Evolutionary conservation across 768 basidiomycete species (phyloP).

Genomic region (Rhizopogon rudus): DNA sequence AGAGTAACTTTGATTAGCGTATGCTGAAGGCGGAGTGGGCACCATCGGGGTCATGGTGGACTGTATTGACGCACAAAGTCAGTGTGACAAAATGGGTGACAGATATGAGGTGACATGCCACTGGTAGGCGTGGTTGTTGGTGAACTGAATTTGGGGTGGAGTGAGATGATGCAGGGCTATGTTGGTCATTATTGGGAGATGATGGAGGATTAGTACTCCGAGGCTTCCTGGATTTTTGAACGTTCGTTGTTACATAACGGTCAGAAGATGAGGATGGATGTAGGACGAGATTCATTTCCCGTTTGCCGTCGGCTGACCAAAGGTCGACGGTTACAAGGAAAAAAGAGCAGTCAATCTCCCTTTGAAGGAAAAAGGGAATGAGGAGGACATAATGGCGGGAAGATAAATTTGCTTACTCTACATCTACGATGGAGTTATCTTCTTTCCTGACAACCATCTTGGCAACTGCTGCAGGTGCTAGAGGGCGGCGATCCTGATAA

Average conservation of each 20-base stretch:
- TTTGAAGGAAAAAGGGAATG: constrained; percentile 24
- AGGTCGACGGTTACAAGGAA: constrained; percentile 91
- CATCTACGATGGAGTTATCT: constrained; percentile 63
- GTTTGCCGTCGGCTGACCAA: constrained; percentile 78
- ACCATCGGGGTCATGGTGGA: constrained; percentile 34
- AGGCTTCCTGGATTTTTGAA: constrained; percentile 31
- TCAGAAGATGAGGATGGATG: constrained; percentile 74
- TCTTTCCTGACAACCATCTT: constrained; percentile 73
- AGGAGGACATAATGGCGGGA: not conserved
- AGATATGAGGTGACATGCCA: constrained; percentile 39
- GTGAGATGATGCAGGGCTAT: constrained; percentile 43
- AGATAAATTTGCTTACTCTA: constrained; percentile 53
- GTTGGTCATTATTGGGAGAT: constrained; percentile 29
- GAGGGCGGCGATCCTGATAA: constrained; percentile 79
- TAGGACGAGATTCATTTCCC: constrained; percentile 85
- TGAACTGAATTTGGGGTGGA: constrained; percentile 45
- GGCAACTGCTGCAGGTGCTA: constrained; percentile 87
- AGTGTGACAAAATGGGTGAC: not conserved
- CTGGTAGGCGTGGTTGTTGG: constrained; percentile 26
- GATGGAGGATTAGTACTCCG: constrained; percentile 30
- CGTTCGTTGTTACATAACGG: constrained; percentile 53
- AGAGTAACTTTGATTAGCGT: constrained; percentile 37
- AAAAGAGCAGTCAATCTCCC: constrained; percentile 83
- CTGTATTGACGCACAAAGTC: constrained; percentile 10
- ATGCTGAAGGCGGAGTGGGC: constrained; percentile 31